These are phyloP conservation scores for Fraxinus sp. DNA, from an alignment of 305 asterid species.

Conservation along the genomic window DNA sequence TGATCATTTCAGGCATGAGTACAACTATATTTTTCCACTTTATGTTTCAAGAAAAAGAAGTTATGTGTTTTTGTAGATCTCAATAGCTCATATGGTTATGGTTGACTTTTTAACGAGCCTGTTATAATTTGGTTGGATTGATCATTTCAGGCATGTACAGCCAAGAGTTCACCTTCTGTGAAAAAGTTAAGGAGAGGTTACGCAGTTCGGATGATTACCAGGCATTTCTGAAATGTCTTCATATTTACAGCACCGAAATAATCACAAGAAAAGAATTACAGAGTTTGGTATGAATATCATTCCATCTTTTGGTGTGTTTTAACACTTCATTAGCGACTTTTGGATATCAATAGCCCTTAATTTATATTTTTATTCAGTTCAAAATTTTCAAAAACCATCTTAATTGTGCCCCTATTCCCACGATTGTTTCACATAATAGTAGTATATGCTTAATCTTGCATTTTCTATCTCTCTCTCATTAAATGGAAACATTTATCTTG, in stretches of 20 bases:
- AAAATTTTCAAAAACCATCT: constrained; percentile 8
- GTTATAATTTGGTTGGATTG: constrained; percentile 27
- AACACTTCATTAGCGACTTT: constrained; percentile 1
- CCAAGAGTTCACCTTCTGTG: constrained; percentile 87
- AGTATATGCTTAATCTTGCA: constrained; percentile 17
- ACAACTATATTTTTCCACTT: neutral
- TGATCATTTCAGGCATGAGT: constrained; percentile 52
- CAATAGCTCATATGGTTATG: neutral
- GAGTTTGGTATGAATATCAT: constrained; percentile 63
- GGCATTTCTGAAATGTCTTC: constrained; percentile 95
- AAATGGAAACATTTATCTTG: neutral
- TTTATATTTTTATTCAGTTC: constrained; percentile 1
- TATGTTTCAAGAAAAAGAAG: neutral
- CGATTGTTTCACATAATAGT: neutral
- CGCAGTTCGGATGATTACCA: constrained; percentile 85
- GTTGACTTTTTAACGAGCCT: constrained; percentile 13
- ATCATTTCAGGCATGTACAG: constrained; percentile 67
- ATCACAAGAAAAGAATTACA: constrained; percentile 86
- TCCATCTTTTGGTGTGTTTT: constrained; percentile 18
- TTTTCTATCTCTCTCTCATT: neutral
- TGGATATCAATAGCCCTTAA: neutral
- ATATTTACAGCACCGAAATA: constrained; percentile 93
- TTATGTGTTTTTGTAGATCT: neutral
- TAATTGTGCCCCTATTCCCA: constrained; percentile 11
- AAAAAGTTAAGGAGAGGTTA: constrained; percentile 90